Conservation (phyloP, 1,284 basidiomycete genomes). For the Boletellus deceptivus region DNA sequence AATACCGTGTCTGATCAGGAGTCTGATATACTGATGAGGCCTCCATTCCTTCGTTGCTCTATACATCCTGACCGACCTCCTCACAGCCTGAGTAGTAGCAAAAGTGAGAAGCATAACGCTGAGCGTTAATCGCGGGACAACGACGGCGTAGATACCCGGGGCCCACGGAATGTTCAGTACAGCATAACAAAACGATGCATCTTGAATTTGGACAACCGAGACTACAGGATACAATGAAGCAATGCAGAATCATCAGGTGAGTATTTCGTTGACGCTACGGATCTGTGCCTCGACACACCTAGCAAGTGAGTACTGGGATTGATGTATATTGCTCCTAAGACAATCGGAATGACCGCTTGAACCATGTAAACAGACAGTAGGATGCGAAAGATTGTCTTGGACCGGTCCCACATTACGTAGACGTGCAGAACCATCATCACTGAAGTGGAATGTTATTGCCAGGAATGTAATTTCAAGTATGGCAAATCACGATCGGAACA, state of each 20-base stretch:
- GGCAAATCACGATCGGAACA: background rate
- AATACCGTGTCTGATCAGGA: background rate
- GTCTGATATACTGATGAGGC: background rate
- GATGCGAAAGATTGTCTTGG: background rate
- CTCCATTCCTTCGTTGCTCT: background rate
- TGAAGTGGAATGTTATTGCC: background rate
- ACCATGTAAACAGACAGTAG: background rate
- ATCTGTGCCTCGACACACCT: background rate
- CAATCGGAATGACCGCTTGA: background rate
- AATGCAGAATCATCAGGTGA: background rate
- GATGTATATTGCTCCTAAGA: background rate
- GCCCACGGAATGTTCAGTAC: background rate
- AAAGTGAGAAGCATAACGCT: background rate
- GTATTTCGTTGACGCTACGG: background rate
- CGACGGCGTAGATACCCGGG: background rate
- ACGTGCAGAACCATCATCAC: background rate
- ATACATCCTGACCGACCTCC: background rate
- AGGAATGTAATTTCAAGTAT: background rate
- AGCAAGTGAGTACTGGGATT: background rate
- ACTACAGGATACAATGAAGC: background rate
- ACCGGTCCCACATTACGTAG: background rate
- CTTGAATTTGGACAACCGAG: background rate
- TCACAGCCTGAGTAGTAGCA: background rate
- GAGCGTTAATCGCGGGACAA: background rate
- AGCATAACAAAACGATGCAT: background rate